These are phyloP conservation scores for Metarhizium album DNA, from an alignment of 2,329 filamentous ascomycete species.

Conservation along the genomic window DNA sequence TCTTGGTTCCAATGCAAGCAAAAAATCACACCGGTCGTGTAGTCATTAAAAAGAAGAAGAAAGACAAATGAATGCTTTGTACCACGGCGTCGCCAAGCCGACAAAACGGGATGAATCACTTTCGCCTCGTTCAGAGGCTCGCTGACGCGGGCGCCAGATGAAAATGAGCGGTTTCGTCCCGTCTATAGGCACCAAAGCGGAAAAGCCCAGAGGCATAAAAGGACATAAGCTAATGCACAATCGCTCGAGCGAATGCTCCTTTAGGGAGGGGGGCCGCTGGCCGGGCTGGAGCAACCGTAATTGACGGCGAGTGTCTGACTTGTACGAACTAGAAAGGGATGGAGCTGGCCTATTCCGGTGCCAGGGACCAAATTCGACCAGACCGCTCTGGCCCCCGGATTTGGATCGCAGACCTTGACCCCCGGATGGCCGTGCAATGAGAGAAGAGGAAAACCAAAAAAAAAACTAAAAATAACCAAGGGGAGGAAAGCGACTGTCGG, in stretches of 20 bases:
- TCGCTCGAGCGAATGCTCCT: too few species aligned
- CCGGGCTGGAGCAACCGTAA: neutral
- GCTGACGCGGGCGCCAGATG: neutral
- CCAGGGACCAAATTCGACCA: neutral
- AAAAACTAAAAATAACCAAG: too few species aligned
- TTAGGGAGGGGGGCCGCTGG: neutral
- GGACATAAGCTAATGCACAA: too few species aligned
- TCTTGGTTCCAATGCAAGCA: too few species aligned
- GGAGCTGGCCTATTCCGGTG: neutral
- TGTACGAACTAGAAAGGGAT: conserved; percentile 1
- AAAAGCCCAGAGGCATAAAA: too few species aligned
- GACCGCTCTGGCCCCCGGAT: too few species aligned
- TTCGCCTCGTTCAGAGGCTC: neutral
- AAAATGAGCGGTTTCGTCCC: neutral
- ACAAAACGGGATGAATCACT: neutral
- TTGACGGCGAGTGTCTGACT: neutral
- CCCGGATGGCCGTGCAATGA: neutral
- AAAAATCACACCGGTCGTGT: neutral
- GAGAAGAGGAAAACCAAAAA: neutral
- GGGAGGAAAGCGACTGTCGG: neutral
- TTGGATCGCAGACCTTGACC: too few species aligned
- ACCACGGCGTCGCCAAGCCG: neutral
- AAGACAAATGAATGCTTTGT: neutral
- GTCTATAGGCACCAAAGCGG: neutral
- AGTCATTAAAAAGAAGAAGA: neutral